phyloP scores from a whole-genome alignment of 1,284 basidiomycete species.

The Bjerkandera adusta region DNA sequence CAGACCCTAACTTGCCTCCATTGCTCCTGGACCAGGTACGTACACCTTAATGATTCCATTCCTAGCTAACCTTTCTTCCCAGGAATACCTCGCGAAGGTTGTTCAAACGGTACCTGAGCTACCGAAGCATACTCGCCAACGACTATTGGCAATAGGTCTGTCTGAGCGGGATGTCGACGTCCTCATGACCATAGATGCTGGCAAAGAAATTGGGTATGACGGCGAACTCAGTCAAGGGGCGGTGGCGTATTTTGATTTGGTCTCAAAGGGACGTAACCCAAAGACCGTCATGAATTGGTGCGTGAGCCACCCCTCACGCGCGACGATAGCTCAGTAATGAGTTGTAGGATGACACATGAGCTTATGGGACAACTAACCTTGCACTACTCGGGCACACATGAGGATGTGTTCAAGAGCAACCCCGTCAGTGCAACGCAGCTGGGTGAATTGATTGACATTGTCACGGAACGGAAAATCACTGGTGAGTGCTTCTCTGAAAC shows the following conservation, averaged over 20 bases:
- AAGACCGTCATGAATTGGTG: constrained; percentile 87
- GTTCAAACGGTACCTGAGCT: constrained; percentile 72
- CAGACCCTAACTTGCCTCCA: constrained; percentile 90
- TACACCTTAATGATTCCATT: not conserved
- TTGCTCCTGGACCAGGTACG: constrained; percentile 63
- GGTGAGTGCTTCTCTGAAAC: constrained; percentile 38
- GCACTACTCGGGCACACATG: constrained; percentile 42
- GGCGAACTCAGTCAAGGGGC: constrained; percentile 52
- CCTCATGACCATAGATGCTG: constrained; percentile 71
- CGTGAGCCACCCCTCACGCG: constrained; percentile 24
- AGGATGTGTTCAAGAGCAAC: constrained; percentile 52
- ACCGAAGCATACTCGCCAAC: constrained; percentile 62
- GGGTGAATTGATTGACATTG: constrained; percentile 77
- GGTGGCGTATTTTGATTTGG: constrained; percentile 75
- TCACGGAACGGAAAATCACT: constrained; percentile 67
- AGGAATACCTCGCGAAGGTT: constrained; percentile 64
- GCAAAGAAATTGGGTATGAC: constrained; percentile 59
- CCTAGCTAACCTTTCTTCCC: constrained; percentile 1
- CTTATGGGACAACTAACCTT: constrained; percentile 75
- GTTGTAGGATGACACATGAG: constrained; percentile 81
- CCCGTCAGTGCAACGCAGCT: constrained; percentile 62
- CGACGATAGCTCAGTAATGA: not conserved
- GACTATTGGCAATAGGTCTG: constrained; percentile 57
- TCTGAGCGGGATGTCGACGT: constrained; percentile 70
- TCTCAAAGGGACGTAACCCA: constrained; percentile 57